These are phyloP conservation scores for Irpex sp. DNA, from an alignment of 1,284 basidiomycete species.

Conservation along the genomic window DNA sequence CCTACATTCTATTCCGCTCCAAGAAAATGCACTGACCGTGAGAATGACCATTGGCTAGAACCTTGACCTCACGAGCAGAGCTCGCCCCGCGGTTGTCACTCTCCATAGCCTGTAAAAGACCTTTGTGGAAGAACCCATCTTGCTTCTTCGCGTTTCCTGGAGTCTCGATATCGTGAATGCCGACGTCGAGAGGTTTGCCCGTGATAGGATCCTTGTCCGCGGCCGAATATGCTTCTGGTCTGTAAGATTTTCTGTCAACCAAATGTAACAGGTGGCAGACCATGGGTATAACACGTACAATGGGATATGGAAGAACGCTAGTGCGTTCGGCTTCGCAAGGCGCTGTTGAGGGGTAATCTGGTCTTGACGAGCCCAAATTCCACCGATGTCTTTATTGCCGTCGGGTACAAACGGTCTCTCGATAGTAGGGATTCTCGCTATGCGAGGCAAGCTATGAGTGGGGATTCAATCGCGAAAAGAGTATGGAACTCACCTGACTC, in stretches of 20 bases:
- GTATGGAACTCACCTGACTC: slow-evolving; percentile 50
- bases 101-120: slow-evolving; percentile 63
- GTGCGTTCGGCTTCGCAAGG: slow-evolving; percentile 85
- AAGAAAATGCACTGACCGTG: slow-evolving; percentile 50
- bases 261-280: slow-evolving; percentile 9
- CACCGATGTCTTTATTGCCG: slow-evolving; percentile 61
- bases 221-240: slow-evolving; percentile 53
- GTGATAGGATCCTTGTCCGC: slow-evolving; percentile 59
- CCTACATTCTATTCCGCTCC: too few relatives aligned
- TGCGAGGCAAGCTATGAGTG: slow-evolving; percentile 9
- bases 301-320: slow-evolving; percentile 97
- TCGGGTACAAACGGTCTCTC: slow-evolving; percentile 81
- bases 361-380: slow-evolving; percentile 56
- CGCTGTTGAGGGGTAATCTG: slow-evolving; percentile 54
- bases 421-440: slow-evolving; percentile 62
- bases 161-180: slow-evolving; percentile 55
- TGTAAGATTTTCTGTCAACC: slow-evolving; percentile 9
- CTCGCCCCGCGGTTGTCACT: slow-evolving; percentile 53
- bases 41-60: slow-evolving; percentile 84
- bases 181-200: slow-evolving; percentile 62
- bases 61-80: slow-evolving; percentile 69
- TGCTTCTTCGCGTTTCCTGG: slow-evolving; percentile 67
- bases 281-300: slow-evolving; percentile 50
- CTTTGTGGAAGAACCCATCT: slow-evolving; percentile 81
- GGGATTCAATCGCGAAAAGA: neutral